These are phyloP conservation scores for Erodium moschatum DNA, from an alignment of 441 rosid genomes.

Conservation along the genomic window DNA sequence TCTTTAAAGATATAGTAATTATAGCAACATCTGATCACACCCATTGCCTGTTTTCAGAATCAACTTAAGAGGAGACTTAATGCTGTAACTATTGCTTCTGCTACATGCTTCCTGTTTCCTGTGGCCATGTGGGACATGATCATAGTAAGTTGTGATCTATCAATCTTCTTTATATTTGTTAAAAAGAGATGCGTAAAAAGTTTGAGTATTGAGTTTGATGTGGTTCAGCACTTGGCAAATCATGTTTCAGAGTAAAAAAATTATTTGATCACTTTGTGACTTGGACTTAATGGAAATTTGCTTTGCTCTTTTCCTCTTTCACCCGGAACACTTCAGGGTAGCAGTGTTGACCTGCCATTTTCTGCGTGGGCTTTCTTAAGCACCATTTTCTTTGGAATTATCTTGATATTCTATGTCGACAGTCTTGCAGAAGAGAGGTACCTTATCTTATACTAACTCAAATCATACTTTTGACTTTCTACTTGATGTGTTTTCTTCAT, in stretches of 20 bases:
- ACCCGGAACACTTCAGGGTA: slow-evolving; percentile 44
- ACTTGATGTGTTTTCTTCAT: neutral
- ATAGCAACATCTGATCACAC: slow-evolving; percentile 9
- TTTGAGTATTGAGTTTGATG: slow-evolving; percentile 11
- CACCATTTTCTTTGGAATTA: slow-evolving; percentile 65
- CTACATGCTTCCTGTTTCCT: slow-evolving; percentile 85
- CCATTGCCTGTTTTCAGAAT: slow-evolving; percentile 38
- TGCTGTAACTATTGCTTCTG: slow-evolving; percentile 73
- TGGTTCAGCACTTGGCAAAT: neutral
- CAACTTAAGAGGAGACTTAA: slow-evolving; percentile 83
- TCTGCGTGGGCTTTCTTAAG: slow-evolving; percentile 83
- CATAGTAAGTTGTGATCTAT: slow-evolving; percentile 44
- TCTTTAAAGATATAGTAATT: neutral
- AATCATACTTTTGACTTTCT: neutral
- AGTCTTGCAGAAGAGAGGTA: slow-evolving; percentile 92
- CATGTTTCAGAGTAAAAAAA: slow-evolving; percentile 11
- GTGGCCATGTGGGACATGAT: slow-evolving; percentile 96
- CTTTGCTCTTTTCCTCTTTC: slow-evolving; percentile 13
- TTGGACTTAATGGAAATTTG: slow-evolving; percentile 18
- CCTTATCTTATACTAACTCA: slow-evolving; percentile 8
- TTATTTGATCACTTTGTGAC: slow-evolving; percentile 6
- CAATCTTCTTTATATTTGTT: neutral
- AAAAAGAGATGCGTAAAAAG: neutral
- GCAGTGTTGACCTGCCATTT: slow-evolving; percentile 48
- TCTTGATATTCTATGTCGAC: slow-evolving; percentile 79